Evolutionary conservation across 2,329 filamentous ascomycete species (phyloP).

Genomic region (Botrytis porri): DNA sequence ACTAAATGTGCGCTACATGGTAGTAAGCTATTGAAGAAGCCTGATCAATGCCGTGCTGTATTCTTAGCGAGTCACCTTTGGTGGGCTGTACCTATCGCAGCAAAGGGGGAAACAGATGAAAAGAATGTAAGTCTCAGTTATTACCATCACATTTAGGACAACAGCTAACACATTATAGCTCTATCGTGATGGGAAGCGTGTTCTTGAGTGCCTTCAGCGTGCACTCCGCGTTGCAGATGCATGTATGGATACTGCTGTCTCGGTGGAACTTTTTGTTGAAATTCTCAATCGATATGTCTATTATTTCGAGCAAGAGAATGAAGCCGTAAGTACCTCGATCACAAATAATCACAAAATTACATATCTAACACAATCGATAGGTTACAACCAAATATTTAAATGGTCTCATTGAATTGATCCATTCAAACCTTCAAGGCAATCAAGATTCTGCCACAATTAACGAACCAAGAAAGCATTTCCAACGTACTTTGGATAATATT

Average conservation of each 20-base stretch:
- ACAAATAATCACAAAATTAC: conserved; percentile 15
- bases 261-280: conserved; percentile 96
- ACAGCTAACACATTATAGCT: conserved; percentile 53
- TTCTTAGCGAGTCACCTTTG: conserved; percentile 95
- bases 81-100: conserved; percentile 87
- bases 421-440: conserved; percentile 88
- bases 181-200: conserved; percentile 95
- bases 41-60: conserved; percentile 94
- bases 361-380: conserved; percentile 37
- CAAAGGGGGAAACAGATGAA: conserved; percentile 80
- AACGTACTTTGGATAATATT: conserved; percentile 93
- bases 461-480: conserved; percentile 88
- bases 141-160: neutral
- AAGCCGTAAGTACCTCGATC: conserved; percentile 61
- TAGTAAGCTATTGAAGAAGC: conserved; percentile 95
- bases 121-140: conserved; percentile 60
- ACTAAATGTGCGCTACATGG: conserved; percentile 97
- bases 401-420: conserved; percentile 94
- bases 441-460: conserved; percentile 80
- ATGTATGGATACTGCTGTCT: conserved; percentile 97
- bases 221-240: conserved; percentile 95
- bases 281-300: conserved; percentile 98
- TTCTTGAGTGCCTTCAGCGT: conserved; percentile 92
- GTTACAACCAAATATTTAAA: conserved; percentile 97
- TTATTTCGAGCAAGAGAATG: conserved; percentile 99